Percentiles rank a stretch among this genome's conserved stretches.
phyloP scores from a whole-genome alignment of 2,329 filamentous ascomycete genomes.

The Didymosphaeria variabile region DNA sequence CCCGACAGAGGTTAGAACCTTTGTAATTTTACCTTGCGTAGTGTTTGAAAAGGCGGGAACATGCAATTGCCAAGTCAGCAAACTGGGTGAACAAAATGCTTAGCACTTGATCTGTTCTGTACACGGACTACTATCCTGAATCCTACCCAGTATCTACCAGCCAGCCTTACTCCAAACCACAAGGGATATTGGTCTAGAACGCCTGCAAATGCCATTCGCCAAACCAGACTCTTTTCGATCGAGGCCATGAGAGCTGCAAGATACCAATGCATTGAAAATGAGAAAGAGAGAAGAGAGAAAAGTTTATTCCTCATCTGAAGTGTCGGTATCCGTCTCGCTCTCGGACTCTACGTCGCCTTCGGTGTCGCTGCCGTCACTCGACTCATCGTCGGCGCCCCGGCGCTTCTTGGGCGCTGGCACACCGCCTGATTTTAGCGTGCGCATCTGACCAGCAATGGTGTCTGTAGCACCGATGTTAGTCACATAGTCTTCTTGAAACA shows the following conservation, averaged over 20 bases:
- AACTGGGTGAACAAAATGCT: not conserved
- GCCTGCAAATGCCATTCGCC: conserved; percentile 14
- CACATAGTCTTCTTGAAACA: conserved; percentile 14
- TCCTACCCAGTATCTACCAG: conserved; percentile 4
- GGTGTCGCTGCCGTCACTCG: conserved; percentile 68
- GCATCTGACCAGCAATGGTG: conserved; percentile 90
- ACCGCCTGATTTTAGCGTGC: conserved; percentile 77
- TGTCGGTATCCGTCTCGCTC: conserved; percentile 60
- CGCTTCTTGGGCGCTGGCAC: conserved; percentile 65
- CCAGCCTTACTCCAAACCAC: not conserved
- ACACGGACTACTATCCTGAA: conserved; percentile 2
- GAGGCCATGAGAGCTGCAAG: not conserved
- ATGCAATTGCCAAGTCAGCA: not conserved
- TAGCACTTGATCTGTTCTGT: not conserved
- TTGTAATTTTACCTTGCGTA: not conserved
- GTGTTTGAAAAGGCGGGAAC: not conserved
- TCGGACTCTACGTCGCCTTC: conserved; percentile 68
- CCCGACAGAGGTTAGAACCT: not conserved
- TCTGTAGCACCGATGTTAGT: conserved; percentile 62
- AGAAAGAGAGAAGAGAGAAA: not conserved
- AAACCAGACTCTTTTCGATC: not conserved
- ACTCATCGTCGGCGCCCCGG: conserved; percentile 67
- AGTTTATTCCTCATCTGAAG: conserved; percentile 51
- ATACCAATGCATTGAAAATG: not conserved
- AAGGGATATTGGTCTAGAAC: conserved; percentile 11